Percentiles rank a stretch among this genome's conserved stretches.
These are phyloP conservation scores for Boletus rubescentipes DNA, from an alignment of 768 basidiomycete species.

Conservation along the genomic window DNA sequence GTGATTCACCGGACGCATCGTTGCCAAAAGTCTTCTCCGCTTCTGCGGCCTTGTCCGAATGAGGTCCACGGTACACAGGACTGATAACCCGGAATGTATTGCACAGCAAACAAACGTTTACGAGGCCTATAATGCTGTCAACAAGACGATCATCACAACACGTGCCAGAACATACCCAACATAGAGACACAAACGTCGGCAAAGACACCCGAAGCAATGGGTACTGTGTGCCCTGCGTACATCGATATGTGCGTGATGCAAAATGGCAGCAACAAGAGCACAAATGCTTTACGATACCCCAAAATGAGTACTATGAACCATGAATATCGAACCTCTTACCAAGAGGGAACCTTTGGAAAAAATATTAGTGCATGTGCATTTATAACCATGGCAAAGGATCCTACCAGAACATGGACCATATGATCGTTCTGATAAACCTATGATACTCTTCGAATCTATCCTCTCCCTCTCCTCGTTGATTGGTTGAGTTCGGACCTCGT, in stretches of 20 bases:
- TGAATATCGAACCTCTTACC: constrained; percentile 38
- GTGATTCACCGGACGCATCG: constrained; percentile 23
- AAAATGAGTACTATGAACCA: neutral
- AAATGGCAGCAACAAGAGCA: constrained; percentile 57
- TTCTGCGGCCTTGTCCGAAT: constrained; percentile 3
- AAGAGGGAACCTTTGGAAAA: constrained; percentile 52
- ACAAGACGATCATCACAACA: neutral
- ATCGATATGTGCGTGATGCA: constrained; percentile 49
- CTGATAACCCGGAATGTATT: constrained; percentile 66
- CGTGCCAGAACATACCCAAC: constrained; percentile 44
- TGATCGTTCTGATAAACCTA: constrained; percentile 59
- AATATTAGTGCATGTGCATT: constrained; percentile 8
- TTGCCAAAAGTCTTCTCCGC: constrained; percentile 25
- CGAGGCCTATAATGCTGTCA: constrained; percentile 45
- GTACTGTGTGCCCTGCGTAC: constrained; percentile 48
- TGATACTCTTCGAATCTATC: constrained; percentile 49
- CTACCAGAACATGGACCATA: constrained; percentile 71
- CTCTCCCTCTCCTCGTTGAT: constrained; percentile 47
- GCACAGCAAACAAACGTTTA: constrained; percentile 64
- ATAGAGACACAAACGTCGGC: constrained; percentile 50
- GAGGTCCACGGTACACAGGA: constrained; percentile 44
- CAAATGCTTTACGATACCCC: constrained; percentile 47
- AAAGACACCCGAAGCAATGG: constrained; percentile 48
- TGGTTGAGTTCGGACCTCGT: constrained; percentile 49
- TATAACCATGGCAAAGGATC: constrained; percentile 18